Evolutionary conservation across 345 rosid species (phyloP).

Genomic region (Eucalyptus fibrosa): DNA sequence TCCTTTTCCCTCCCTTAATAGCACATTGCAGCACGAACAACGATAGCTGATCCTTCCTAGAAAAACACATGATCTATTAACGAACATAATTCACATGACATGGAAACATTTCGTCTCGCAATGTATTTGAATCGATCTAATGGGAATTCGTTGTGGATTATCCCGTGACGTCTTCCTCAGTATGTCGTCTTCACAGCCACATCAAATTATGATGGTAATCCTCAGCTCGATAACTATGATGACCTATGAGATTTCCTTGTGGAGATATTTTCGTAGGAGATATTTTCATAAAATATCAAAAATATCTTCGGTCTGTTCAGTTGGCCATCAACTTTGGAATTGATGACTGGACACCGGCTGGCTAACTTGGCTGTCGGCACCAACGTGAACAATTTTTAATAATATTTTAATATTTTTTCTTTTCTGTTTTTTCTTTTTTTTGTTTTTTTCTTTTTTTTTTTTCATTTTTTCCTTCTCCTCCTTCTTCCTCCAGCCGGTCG

Average conservation of each 20-base stretch:
- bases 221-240: not conserved
- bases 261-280: not conserved
- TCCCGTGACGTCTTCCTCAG: not conserved
- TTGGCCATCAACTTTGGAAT: not conserved
- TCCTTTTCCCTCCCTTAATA: not conserved
- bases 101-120: not conserved
- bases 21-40: not conserved
- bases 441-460: rapidly evolving
- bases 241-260: not conserved
- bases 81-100: not conserved
- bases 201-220: not conserved
- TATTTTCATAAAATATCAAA: not conserved
- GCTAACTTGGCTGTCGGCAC: rapidly evolving
- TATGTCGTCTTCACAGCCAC: not conserved
- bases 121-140: not conserved
- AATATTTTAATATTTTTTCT: rapidly evolving
- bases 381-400: too few species aligned
- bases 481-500: rapidly evolving
- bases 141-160: not conserved
- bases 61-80: not conserved
- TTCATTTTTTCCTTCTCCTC: too few species aligned
- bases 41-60: not conserved
- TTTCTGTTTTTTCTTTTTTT: rapidly evolving
- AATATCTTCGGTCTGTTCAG: not conserved
- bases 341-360: too few species aligned